Conservation (phyloP, 805 yeast genomes). For the Cyberlindnera sargentensis region DNA sequence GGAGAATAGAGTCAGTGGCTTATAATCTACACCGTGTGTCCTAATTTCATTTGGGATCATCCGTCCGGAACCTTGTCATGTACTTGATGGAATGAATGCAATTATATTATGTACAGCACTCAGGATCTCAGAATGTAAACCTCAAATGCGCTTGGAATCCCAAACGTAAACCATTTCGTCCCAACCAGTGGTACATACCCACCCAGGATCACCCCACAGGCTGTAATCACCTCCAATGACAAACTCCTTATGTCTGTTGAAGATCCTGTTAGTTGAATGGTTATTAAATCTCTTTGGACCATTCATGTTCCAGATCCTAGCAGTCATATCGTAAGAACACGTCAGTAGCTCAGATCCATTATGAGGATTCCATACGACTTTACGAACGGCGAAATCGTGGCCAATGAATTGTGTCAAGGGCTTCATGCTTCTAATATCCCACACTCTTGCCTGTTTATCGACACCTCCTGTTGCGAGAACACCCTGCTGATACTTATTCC, state of each 20-base stretch:
- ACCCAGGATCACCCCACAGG: slow-evolving; percentile 93
- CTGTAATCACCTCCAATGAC: slow-evolving; percentile 94
- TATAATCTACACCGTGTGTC: not conserved
- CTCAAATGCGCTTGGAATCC: slow-evolving; percentile 50
- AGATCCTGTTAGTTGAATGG: slow-evolving; percentile 47
- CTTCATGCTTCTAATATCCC: slow-evolving; percentile 81
- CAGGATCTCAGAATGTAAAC: too few relatives aligned
- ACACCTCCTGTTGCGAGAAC: slow-evolving; percentile 89
- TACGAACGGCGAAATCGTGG: slow-evolving; percentile 84
- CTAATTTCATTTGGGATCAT: too few relatives aligned
- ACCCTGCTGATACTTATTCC: slow-evolving; percentile 80
- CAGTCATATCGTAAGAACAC: slow-evolving; percentile 89
- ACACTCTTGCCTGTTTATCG: slow-evolving; percentile 72
- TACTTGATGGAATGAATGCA: too few relatives aligned
- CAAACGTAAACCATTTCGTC: slow-evolving; percentile 91
- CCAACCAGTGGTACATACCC: slow-evolving; percentile 95
- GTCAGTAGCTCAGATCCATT: slow-evolving; percentile 59
- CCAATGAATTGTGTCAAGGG: slow-evolving; percentile 77
- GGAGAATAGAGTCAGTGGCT: slow-evolving; percentile 23
- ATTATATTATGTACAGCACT: too few relatives aligned
- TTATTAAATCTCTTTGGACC: slow-evolving; percentile 46
- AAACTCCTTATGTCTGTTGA: slow-evolving; percentile 75
- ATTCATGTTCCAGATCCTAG: slow-evolving; percentile 75
- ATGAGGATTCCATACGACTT: slow-evolving; percentile 88
- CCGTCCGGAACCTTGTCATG: too few relatives aligned